phyloP scores from a whole-genome alignment of 1,139 yeast genomes.

The Blastobotrys proliferans region DNA sequence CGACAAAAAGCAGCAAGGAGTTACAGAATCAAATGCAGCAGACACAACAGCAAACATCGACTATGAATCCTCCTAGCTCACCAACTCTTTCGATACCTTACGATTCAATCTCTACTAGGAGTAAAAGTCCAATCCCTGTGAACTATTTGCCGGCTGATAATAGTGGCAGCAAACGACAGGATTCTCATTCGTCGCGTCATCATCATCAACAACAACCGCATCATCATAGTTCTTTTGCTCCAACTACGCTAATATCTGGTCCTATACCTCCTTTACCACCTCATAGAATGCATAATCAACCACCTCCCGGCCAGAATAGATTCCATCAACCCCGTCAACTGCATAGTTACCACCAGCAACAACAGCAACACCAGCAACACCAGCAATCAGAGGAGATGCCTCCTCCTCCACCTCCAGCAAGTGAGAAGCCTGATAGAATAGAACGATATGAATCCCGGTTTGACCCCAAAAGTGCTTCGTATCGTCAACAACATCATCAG shows the following conservation, averaged over 20 bases:
- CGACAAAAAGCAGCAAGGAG: constrained; percentile 9
- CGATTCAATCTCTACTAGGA: constrained; percentile 25
- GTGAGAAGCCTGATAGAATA: constrained; percentile 6
- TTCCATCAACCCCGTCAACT: constrained; percentile 2
- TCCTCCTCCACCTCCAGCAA: constrained; percentile 8
- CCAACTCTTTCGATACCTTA: constrained; percentile 22
- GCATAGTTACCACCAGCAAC: constrained; percentile 1
- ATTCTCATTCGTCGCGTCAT: constrained; percentile 1
- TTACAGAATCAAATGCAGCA: constrained; percentile 1
- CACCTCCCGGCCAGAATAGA: constrained; percentile 4
- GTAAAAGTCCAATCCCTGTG: constrained; percentile 28
- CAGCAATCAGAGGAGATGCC: constrained; percentile 6
- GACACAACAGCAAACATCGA: constrained; percentile 1
- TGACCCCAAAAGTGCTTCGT: constrained; percentile 4
- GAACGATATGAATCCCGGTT: constrained; percentile 5
- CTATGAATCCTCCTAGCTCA: not conserved
- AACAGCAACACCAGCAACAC: constrained; percentile 11
- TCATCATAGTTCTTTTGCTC: constrained; percentile 17
- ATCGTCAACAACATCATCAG: constrained; percentile 2
- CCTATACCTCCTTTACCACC: constrained; percentile 31
- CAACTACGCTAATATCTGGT: constrained; percentile 25
- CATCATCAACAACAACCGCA: not conserved
- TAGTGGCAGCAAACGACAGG: constrained; percentile 10
- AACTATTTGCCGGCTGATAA: constrained; percentile 25
- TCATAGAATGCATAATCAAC: constrained; percentile 14